A percentile compares a stretch with the other conserved stretches of the same genome.
These are phyloP conservation scores for Lagenidium giganteum DNA, from an alignment of 352 stramenopile species.

Conservation along the genomic window DNA sequence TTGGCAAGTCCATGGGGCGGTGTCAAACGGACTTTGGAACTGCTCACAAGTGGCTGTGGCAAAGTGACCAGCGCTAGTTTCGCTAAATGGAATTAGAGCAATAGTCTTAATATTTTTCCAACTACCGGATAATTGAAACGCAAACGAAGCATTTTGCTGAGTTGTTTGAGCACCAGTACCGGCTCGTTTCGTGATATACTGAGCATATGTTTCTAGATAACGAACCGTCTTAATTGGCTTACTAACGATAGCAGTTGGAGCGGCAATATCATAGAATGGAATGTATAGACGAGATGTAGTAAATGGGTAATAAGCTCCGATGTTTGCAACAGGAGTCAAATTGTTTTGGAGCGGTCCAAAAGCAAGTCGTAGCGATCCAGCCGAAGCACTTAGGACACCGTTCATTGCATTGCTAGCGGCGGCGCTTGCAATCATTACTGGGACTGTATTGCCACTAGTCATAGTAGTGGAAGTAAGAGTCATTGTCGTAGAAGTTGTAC, in stretches of 20 bases:
- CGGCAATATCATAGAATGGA: constrained; percentile 23
- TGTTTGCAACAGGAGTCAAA: background rate
- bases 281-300: constrained; percentile 15
- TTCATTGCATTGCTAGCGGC: constrained; percentile 5
- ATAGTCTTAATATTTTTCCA: constrained; percentile 19
- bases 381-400: constrained; percentile 3
- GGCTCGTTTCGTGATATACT: constrained; percentile 16
- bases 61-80: constrained; percentile 8
- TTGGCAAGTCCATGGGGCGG: constrained; percentile 17
- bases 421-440: constrained; percentile 11
- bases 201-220: constrained; percentile 16
- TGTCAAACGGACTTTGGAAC: constrained; percentile 18
- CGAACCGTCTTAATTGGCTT: constrained; percentile 20
- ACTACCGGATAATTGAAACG: constrained; percentile 11
- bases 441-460: constrained; percentile 10
- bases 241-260: constrained; percentile 12
- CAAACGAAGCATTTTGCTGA: constrained; percentile 16
- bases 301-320: constrained; percentile 6
- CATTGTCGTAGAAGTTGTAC: background rate
- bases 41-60: constrained; percentile 5
- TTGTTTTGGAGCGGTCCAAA: constrained; percentile 12
- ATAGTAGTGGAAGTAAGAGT: constrained; percentile 7
- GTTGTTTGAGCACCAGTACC: constrained; percentile 6
- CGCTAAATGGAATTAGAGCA: constrained; percentile 11
- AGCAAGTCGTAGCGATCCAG: constrained; percentile 2